phyloP scores from a whole-genome alignment of 2,329 filamentous ascomycete genomes.

The Penicillium oxalicum region DNA sequence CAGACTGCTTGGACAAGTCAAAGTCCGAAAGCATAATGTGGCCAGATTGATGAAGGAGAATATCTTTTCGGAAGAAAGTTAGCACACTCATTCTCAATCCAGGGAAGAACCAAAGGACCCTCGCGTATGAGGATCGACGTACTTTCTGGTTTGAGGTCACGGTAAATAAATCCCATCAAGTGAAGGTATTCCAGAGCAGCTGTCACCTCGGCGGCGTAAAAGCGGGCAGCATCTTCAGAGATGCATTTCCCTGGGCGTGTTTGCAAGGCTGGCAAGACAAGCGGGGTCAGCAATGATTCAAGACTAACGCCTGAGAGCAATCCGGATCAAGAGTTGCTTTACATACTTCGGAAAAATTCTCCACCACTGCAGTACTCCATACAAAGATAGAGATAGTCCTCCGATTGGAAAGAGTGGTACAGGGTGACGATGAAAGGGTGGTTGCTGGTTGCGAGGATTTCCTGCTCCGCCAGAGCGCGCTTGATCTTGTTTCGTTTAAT shows the following conservation, averaged over 20 bases:
- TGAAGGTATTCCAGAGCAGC: constrained; percentile 94
- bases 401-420: constrained; percentile 98
- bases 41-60: constrained; percentile 95
- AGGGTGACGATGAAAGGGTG: constrained; percentile 98
- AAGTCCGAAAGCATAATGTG: constrained; percentile 99
- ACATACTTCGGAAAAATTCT: constrained; percentile 78
- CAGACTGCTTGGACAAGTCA: constrained; percentile 95
- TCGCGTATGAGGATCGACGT: constrained; percentile 37
- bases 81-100: background rate
- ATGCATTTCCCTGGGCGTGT: constrained; percentile 96
- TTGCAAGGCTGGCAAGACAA: constrained; percentile 60
- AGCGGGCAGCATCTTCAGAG: constrained; percentile 89
- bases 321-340: background rate
- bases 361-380: constrained; percentile 99
- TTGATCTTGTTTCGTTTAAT: constrained; percentile 99
- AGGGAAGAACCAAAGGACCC: background rate
- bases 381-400: constrained; percentile 97
- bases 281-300: background rate
- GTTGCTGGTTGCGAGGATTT: constrained; percentile 96
- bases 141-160: constrained; percentile 96
- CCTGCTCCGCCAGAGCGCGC: constrained; percentile 91
- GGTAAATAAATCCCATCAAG: constrained; percentile 98
- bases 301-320: background rate
- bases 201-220: constrained; percentile 96
- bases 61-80: constrained; percentile 60